Evolutionary conservation across 768 basidiomycete genomes (phyloP).

Genomic region (Tylopilus cervinicoccineus): DNA sequence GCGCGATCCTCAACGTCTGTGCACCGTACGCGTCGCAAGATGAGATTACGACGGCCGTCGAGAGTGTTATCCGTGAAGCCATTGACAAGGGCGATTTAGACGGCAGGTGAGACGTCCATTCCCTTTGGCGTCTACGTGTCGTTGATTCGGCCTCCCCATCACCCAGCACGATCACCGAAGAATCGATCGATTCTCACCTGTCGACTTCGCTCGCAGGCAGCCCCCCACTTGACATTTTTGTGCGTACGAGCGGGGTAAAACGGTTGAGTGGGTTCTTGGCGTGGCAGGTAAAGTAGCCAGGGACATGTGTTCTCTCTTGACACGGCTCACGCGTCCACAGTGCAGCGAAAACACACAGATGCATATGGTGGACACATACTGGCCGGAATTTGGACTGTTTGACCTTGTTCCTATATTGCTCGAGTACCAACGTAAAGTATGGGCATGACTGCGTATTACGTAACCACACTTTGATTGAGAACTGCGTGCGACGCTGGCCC

Average conservation of each 20-base stretch:
- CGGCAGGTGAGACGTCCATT: conserved; percentile 16
- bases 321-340: conserved; percentile 35
- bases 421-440: conserved; percentile 79
- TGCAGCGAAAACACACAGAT: conserved; percentile 80
- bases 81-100: conserved; percentile 31
- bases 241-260: conserved; percentile 87
- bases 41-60: conserved; percentile 82
- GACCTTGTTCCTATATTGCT: conserved; percentile 87
- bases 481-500: too few relatives aligned
- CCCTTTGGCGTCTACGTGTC: background rate
- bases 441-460: conserved; percentile 34
- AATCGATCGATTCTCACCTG: conserved; percentile 62
- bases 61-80: conserved; percentile 30
- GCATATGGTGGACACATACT: conserved; percentile 79
- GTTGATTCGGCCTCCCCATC: background rate
- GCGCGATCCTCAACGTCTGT: conserved; percentile 86
- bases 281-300: conserved; percentile 74
- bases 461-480: too few relatives aligned
- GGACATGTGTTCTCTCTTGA: background rate
- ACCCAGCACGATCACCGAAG: conserved; percentile 54
- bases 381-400: conserved; percentile 89
- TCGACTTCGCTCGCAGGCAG: conserved; percentile 62
- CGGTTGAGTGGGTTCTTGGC: conserved; percentile 67
- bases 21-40: conserved; percentile 91
- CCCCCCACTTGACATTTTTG: conserved; percentile 83